Evolutionary conservation across 2,329 filamentous ascomycete genomes (phyloP), one percentile per base, ranked within the genome.

Genomic region (Trichoderma sp.): DNA sequence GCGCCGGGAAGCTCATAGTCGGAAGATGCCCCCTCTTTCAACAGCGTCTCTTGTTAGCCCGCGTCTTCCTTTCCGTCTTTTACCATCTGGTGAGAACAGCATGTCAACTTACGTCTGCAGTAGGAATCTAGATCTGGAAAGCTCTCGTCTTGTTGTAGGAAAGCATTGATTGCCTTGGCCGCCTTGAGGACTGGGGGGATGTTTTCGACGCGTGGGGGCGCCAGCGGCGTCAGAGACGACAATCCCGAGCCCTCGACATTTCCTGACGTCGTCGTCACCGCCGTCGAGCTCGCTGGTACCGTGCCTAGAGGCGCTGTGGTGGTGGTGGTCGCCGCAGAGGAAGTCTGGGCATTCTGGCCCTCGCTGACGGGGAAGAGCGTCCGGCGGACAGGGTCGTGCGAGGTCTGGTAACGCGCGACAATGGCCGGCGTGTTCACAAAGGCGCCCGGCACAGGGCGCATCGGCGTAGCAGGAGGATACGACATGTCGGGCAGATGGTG

Each of bases 101-200:
- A 24, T 5, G 4, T 5, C 4, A 52, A 86, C 92, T 85, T 84
- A 96, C 94, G 93, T 81, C 90, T 89, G 75, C 96, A 89, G 81
- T 97, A 97, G 69, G 88, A 91, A 78, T 98, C 95, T 21, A 99
- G 83, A 72, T 97, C 93, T 7, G 94, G 94, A 76, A 93, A 99
- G 76, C 88, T 89, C 75, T 90, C 89, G 76, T 98, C 95, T 69
- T 86, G 84, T 69, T 88, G 84, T 55, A 98, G 82, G 55, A 91
- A 90, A 72, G 89, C 87, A 79, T 97, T 97, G 78, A 99, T 90
- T 24, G 91, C 94, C 72, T 85, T 86, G 58, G 94, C 93, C 24
- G 93, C 96, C 79, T 93, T 91, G 73, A 92, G 87, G 70, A 97
- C 86, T 0, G 92, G 91, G 55, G 88, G 89, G 58, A 91, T 76